Conservation (phyloP, 306 rosid species). For the Trifolium pratense region DNA sequence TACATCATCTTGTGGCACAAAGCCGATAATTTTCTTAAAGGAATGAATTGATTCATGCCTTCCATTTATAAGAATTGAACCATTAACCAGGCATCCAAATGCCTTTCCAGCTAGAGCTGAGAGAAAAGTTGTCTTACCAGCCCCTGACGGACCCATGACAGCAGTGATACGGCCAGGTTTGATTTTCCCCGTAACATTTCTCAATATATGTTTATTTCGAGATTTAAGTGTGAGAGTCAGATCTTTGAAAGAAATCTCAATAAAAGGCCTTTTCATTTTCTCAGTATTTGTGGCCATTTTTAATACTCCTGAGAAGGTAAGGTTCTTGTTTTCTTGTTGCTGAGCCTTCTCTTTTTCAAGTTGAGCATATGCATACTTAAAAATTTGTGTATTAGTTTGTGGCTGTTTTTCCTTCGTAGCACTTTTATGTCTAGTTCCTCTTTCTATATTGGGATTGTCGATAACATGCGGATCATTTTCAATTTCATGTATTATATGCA, state of each 20-base stretch:
- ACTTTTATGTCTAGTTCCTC: constrained; percentile 47
- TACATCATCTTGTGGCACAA: constrained; percentile 98
- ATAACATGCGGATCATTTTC: constrained; percentile 60
- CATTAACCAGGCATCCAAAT: constrained; percentile 72
- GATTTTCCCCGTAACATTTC: constrained; percentile 84
- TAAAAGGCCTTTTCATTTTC: constrained; percentile 69
- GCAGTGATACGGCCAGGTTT: constrained; percentile 95
- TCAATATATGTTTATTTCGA: constrained; percentile 72
- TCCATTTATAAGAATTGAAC: constrained; percentile 84
- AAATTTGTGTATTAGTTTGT: constrained; percentile 74
- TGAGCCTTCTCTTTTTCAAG: constrained; percentile 95
- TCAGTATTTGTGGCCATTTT: constrained; percentile 71
- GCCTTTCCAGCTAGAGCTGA: constrained; percentile 95
- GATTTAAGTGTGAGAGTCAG: constrained; percentile 85
- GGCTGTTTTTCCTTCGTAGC: constrained; percentile 57
- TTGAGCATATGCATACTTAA: constrained; percentile 82
- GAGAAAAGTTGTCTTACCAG: constrained; percentile 94
- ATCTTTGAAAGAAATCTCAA: constrained; percentile 89
- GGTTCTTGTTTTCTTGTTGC: constrained; percentile 70
- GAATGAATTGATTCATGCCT: constrained; percentile 79
- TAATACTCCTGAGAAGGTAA: constrained; percentile 85
- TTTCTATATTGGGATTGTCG: constrained; percentile 50
- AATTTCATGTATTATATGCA: constrained; percentile 60
- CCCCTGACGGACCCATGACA: constrained; percentile 99
- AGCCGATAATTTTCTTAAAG: constrained; percentile 87